These are phyloP conservation scores for Kodamaea leandrae DNA, from an alignment of 805 yeast genomes.

Conservation along the genomic window DNA sequence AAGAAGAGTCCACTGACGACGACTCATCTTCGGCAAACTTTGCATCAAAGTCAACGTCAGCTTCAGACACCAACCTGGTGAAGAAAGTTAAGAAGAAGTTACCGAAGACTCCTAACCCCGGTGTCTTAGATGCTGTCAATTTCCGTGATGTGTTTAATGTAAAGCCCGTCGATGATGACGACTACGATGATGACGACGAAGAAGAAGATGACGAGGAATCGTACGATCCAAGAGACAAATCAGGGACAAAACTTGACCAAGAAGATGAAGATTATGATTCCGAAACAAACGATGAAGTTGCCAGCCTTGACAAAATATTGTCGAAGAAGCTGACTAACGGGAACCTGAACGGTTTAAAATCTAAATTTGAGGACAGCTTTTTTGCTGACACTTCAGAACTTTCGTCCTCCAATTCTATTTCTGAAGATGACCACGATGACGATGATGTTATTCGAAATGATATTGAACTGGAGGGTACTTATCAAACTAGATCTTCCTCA, in stretches of 20 bases:
- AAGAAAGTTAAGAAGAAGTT: conserved; percentile 15
- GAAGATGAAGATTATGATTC: conserved; percentile 6
- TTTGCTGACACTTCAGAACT: conserved; percentile 12
- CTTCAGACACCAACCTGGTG: not conserved
- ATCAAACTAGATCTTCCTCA: conserved; percentile 39
- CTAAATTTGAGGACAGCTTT: conserved; percentile 7
- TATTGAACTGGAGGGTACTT: conserved; percentile 21
- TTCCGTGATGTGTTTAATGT: conserved; percentile 29
- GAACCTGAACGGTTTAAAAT: conserved; percentile 4
- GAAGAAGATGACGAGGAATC: conserved; percentile 17
- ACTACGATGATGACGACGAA: conserved; percentile 9
- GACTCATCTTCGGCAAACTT: conserved; percentile 12
- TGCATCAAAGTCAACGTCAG: conserved; percentile 6
- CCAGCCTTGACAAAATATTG: conserved; percentile 10
- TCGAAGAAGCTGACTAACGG: conserved; percentile 3
- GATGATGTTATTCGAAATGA: conserved; percentile 19
- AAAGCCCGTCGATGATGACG: conserved; percentile 5
- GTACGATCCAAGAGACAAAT: conserved; percentile 3
- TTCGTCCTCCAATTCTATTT: conserved; percentile 13
- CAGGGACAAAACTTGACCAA: not conserved
- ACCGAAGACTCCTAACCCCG: conserved; percentile 44
- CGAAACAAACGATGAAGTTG: conserved; percentile 15
- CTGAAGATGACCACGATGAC: conserved; percentile 16
- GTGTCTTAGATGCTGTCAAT: conserved; percentile 25
- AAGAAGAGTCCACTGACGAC: conserved; percentile 9